Evolutionary conservation across 495 filamentous ascomycete species (phyloP).

Genomic region (Penicillium antarcticum): DNA sequence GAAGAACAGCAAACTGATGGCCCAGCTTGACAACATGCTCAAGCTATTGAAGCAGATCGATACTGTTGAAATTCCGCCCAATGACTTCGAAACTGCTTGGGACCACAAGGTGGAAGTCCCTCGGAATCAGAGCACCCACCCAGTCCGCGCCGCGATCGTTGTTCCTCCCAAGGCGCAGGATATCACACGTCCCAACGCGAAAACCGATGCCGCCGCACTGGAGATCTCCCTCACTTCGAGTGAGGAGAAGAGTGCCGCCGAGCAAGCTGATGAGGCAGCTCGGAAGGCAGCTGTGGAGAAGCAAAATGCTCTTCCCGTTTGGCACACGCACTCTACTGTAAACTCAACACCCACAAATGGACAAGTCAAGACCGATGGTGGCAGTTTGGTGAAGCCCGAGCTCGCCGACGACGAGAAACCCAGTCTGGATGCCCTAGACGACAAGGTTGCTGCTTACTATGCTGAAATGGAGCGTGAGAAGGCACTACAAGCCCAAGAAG

Average conservation of each 20-base stretch:
- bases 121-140: constrained; percentile 55
- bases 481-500: constrained; percentile 44
- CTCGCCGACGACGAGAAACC: constrained; percentile 56
- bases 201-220: constrained; percentile 67
- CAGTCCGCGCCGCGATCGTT: constrained; percentile 42
- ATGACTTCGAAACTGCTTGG: constrained; percentile 78
- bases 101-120: constrained; percentile 48
- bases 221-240: constrained; percentile 73
- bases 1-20: constrained; percentile 80
- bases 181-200: constrained; percentile 66
- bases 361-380: constrained; percentile 34
- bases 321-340: constrained; percentile 88
- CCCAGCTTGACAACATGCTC: constrained; percentile 80
- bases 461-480: constrained; percentile 49
- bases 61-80: constrained; percentile 73
- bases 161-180: constrained; percentile 51
- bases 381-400: constrained; percentile 39
- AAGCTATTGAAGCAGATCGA: constrained; percentile 86
- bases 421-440: constrained; percentile 39
- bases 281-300: constrained; percentile 70
- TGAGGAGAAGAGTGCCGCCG: constrained; percentile 70
- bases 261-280: constrained; percentile 66
- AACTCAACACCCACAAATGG: constrained; percentile 20
- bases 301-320: constrained; percentile 83
- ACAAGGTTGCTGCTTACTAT: constrained; percentile 52